A percentile compares a stretch with the other conserved stretches of the same genome.
phyloP scores from a whole-genome alignment of 106 monocot species.

The Chionographis japonica region DNA sequence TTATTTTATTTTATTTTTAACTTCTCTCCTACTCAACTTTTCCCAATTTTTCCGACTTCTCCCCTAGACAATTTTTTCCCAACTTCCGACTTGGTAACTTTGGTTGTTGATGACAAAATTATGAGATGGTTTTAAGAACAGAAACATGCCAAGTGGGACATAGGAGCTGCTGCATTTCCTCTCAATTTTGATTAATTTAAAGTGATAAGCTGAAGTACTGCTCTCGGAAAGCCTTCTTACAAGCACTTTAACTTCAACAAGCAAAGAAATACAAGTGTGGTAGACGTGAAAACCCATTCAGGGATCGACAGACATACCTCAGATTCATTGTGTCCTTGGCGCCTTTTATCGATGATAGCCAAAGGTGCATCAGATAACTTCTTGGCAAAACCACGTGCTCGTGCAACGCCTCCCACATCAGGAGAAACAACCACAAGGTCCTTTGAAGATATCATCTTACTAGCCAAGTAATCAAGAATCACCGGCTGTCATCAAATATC shows the following conservation, averaged over 20 bases:
- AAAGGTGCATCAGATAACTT: constrained; percentile 65
- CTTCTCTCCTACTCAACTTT: too few relatives aligned
- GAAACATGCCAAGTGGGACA: too few relatives aligned
- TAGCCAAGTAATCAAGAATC: constrained; percentile 58
- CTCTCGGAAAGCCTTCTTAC: too few relatives aligned
- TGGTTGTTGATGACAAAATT: too few relatives aligned
- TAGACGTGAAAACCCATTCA: not conserved
- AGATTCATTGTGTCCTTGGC: constrained; percentile 48
- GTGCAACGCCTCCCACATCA: constrained; percentile 63
- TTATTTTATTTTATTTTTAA: too few relatives aligned
- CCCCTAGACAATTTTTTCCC: too few relatives aligned
- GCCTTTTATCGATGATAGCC: constrained; percentile 65
- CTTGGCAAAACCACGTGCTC: constrained; percentile 68
- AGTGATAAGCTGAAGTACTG: too few relatives aligned
- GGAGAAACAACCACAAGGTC: constrained; percentile 68
- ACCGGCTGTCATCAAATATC: constrained; percentile 33
- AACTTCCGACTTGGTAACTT: too few relatives aligned
- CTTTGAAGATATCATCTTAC: constrained; percentile 37
- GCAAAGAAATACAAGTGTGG: not conserved
- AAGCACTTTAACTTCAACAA: not conserved
- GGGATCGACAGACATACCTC: constrained; percentile 22
- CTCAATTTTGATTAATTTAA: too few relatives aligned
- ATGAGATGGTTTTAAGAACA: too few relatives aligned
- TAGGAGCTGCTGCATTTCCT: too few relatives aligned
- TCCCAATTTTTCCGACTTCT: too few relatives aligned